Conservation (phyloP, 1,139 yeast species). For the Casaregolazyma lundiana region DNA sequence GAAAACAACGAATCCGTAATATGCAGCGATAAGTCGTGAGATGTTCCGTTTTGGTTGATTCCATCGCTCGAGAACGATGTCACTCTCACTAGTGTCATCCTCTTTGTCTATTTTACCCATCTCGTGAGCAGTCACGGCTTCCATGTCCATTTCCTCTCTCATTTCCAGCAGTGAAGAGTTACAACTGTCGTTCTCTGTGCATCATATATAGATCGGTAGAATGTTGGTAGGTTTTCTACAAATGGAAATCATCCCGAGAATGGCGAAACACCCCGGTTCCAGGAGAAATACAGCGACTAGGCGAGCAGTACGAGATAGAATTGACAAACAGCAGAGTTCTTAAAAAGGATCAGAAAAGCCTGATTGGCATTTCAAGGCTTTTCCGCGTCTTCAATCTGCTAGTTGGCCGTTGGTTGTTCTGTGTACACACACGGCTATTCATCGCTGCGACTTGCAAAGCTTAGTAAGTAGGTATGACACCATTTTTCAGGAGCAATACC, state of each 20-base stretch:
- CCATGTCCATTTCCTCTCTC: not conserved
- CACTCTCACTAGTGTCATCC: not conserved
- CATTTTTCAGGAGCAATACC: constrained; percentile 7
- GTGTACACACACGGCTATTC: no score
- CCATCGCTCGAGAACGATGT: constrained; percentile 19
- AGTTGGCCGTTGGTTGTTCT: no score
- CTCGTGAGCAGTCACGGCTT: not conserved
- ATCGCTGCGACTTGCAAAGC: no score
- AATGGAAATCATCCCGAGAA: not conserved
- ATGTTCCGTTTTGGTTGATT: constrained; percentile 21
- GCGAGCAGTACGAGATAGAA: no score
- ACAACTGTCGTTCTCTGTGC: not conserved
- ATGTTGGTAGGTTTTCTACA: not conserved
- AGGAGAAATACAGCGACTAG: no score
- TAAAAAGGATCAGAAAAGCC: no score
- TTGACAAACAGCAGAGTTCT: no score
- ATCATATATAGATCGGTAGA: not conserved
- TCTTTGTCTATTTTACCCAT: not conserved
- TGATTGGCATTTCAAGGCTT: no score
- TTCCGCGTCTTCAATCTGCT: no score
- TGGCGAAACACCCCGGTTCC: not conserved
- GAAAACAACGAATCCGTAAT: constrained; percentile 27
- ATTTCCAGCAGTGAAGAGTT: not conserved
- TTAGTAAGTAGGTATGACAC: not conserved
- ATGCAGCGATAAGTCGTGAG: constrained; percentile 20